These are phyloP conservation scores for Fusarium verrucosum DNA, from an alignment of 2,329 filamentous ascomycete genomes.

Conservation along the genomic window DNA sequence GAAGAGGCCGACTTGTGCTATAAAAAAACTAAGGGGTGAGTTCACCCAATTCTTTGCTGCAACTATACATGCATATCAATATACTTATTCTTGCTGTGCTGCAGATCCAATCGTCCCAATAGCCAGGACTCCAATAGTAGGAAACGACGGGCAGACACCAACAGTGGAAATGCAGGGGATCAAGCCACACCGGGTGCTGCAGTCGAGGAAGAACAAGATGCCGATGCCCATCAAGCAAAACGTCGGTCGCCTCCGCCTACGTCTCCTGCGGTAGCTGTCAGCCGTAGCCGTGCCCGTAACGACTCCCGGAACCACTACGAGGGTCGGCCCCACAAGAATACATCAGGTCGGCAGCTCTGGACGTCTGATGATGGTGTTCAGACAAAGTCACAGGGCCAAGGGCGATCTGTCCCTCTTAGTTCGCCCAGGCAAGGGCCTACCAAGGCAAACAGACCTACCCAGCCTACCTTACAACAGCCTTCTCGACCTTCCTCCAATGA, in stretches of 20 bases:
- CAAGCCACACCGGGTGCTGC: neutral
- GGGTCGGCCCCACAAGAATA: constrained; percentile 32
- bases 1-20: constrained; percentile 21
- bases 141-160: constrained; percentile 12
- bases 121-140: constrained; percentile 5
- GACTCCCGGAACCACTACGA: constrained; percentile 37
- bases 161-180: neutral
- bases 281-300: constrained; percentile 23
- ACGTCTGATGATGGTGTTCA: constrained; percentile 38
- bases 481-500: neutral
- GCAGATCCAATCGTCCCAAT: neutral
- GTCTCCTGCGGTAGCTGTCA: no score
- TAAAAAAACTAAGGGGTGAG: constrained; percentile 16
- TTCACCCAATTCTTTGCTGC: neutral
- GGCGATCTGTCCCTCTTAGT: constrained; percentile 5
- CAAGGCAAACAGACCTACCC: constrained; percentile 8
- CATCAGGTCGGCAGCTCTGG: constrained; percentile 44
- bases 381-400: constrained; percentile 15
- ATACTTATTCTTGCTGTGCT: constrained; percentile 1
- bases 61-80: neutral
- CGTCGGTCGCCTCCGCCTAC: constrained; percentile 41
- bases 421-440: constrained; percentile 5
- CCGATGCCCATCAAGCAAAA: constrained; percentile 37
- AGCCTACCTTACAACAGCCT: constrained; percentile 5
- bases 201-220: constrained; percentile 8